phyloP scores from a whole-genome alignment of 495 filamentous ascomycete species.

The Neurospora cerealis region DNA sequence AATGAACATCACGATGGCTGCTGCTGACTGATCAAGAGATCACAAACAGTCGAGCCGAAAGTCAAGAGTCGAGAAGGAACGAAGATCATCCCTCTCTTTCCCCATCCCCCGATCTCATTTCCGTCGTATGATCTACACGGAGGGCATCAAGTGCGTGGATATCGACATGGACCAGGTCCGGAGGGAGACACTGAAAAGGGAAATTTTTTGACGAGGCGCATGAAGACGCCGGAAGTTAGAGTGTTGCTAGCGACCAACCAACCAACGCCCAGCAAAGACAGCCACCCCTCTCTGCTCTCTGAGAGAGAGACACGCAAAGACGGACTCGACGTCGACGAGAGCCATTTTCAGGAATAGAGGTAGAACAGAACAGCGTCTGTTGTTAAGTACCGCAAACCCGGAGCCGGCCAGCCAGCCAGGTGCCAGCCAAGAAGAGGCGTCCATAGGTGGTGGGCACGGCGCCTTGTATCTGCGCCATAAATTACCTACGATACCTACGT shows the following conservation, averaged over 20 bases:
- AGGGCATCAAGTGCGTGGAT: neutral
- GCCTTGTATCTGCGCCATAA: neutral
- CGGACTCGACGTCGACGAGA: neutral
- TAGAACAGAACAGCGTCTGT: neutral
- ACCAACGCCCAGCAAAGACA: neutral
- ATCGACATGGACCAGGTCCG: neutral
- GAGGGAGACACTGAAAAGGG: neutral
- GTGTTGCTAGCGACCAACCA: neutral
- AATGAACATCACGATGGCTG: neutral
- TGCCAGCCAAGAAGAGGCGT: neutral
- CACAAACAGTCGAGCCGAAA: neutral
- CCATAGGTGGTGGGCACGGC: neutral
- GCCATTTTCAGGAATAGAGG: neutral
- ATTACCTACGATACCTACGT: neutral
- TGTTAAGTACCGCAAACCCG: neutral
- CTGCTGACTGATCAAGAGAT: neutral
- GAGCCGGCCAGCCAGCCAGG: neutral
- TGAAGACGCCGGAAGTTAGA: neutral
- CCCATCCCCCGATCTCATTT: neutral
- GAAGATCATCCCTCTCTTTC: neutral
- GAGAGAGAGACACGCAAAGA: neutral
- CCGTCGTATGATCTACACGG: neutral
- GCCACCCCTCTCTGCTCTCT: neutral
- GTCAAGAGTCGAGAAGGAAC: neutral
- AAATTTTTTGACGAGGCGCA: neutral